These are phyloP conservation scores for Ampelomyces quisqualis DNA, from an alignment of 2,329 filamentous ascomycete species.

Conservation along the genomic window DNA sequence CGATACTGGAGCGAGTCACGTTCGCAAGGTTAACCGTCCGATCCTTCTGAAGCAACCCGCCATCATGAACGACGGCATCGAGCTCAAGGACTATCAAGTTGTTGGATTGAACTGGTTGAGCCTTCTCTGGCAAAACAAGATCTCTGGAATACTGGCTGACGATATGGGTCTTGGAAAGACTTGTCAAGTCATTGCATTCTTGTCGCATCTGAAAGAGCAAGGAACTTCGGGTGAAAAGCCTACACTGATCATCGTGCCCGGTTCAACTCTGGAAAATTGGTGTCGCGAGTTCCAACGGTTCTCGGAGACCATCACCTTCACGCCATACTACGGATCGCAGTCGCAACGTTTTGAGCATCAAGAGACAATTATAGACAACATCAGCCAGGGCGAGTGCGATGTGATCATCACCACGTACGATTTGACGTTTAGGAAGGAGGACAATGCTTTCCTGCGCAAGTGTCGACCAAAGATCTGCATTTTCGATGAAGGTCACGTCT, in stretches of 20 bases:
- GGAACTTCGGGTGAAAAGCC: constrained; percentile 60
- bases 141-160: constrained; percentile 91
- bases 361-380: constrained; percentile 63
- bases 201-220: constrained; percentile 77
- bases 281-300: constrained; percentile 85
- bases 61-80: constrained; percentile 72
- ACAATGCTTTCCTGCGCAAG: constrained; percentile 63
- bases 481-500: constrained; percentile 90
- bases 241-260: constrained; percentile 86
- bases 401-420: constrained; percentile 73
- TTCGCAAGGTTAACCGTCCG: constrained; percentile 41
- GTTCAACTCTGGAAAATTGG: constrained; percentile 96
- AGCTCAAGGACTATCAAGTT: constrained; percentile 90
- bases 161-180: constrained; percentile 97
- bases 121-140: constrained; percentile 73
- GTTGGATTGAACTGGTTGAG: constrained; percentile 94
- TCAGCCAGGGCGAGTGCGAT: constrained; percentile 58
- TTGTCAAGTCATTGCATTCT: constrained; percentile 89
- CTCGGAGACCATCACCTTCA: constrained; percentile 72
- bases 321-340: constrained; percentile 71
- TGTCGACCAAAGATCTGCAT: constrained; percentile 63
- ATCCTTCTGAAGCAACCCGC: constrained; percentile 66
- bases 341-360: constrained; percentile 67
- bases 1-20: constrained; percentile 52
- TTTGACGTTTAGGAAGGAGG: constrained; percentile 60